Evolutionary conservation across 1,139 yeast genomes (phyloP), one percentile per base, ranked within the genome.

Genomic region (Debaryomyces singareniensis): DNA sequence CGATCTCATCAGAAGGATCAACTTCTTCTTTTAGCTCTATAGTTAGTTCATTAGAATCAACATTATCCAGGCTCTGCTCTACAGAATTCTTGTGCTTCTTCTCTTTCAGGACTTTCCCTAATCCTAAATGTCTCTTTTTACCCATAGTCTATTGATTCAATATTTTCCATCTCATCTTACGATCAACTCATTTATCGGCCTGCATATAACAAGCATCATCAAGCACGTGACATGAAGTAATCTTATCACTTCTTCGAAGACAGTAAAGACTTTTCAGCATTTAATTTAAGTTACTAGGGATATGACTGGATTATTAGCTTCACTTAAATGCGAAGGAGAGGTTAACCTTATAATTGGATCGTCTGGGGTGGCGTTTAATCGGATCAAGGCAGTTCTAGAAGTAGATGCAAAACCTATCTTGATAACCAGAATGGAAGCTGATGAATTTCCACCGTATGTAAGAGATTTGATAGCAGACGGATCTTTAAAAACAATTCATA

Each of bases 1-100:
- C 77, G 11, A 85, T 47, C 42, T 84, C 93, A 49, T 87, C 91
- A 40, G 82, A 79, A 3, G 83, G 78, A 47, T 81, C 85, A 5
- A 71, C 80, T 29, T 71, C 81, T 27, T 75, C 83, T 12, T 71
- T 77, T 26, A 87, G 55, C 46, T 82, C 91, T 25, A 87, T 78
- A 1, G 85, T 75, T 31, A 79, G 56, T 43, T 76, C 74, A 33
- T 66, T 53, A 20, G 49, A 38, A 2, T 45, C 35, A 42, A 43
- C 42, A 32, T 43, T 35, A 34, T 39, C 33, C 9, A 11, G 9
- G 5, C 13, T 7, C 11, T 12, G 26, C 15, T 16, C 26, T 14
- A 12, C 14, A 6, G 29, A 24, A 6, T 53, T 51, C 49, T 75
- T 75, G 41, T 64, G 67, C 40, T 64, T 68, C 51, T 75, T 75